Base-by-base conservation (phyloP, 164 flowering plant species). In the Santalum album region DNA sequence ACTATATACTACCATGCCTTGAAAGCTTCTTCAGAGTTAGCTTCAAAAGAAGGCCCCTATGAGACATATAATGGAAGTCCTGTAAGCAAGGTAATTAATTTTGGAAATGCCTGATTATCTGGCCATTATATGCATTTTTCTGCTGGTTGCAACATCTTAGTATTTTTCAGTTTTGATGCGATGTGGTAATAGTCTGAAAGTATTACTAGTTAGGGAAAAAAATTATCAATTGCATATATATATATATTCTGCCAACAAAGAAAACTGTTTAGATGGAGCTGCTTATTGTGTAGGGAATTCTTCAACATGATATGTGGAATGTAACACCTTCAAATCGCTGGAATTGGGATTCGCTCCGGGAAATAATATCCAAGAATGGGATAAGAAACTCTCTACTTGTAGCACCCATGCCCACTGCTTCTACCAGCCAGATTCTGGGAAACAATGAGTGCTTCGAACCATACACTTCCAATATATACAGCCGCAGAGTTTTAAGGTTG, bases 381-480 rank as follows among this genome's bases (percentile, higher is more conserved):
- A 65, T 89, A 18, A 72, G 96, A 56, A 92, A 92, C 65, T 92
- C 99, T 21, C 96, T 92, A 66, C 89, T 92, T 51, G 68, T 94
- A 22, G 95, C 96, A 24, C 96, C 95, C 7, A 92, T 92, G 99
- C 99, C 99, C 14, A 92, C 99, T 72, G 99, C 99, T 51, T 92
- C 99, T 55, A 92, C 99, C 56, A 92, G 99, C 67, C 99, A 92
- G 71, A 87, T 92, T 64, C 90, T 92, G 63, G 99, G 99, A 48
- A 92, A 92, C 64, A 92, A 92, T 64, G 99, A 92, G 60, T 92
- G 99, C 61, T 92, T 92, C 72, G 99, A 92, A 69, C 99, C 97
- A 48, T 92, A n/a, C n/a, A 92, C 99, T 55, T 92, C 97, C 54
- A 92, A 92, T 51, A 89, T 92, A 55, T 92, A 92, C 67, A 87